phyloP scores from a whole-genome alignment of 2,329 filamentous ascomycete species.

The Ceratocystis smalleyi region DNA sequence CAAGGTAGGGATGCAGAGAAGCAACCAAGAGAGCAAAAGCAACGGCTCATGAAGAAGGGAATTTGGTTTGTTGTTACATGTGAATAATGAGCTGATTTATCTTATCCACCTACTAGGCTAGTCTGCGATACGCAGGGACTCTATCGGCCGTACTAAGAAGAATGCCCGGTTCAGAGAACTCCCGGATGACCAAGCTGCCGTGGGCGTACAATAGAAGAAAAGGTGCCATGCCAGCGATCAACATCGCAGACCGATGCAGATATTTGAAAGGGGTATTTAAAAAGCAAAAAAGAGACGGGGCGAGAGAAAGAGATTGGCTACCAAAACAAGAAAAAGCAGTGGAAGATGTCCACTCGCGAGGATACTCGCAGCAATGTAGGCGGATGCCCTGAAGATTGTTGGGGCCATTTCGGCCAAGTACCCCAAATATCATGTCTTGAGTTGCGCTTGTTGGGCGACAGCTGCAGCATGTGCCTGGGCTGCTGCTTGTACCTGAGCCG shows the following conservation, averaged over 20 bases:
- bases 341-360: not conserved
- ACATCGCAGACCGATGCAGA: not conserved
- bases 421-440: constrained; percentile 4
- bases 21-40: constrained; percentile 16
- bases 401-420: not conserved
- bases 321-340: not conserved
- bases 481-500: not conserved
- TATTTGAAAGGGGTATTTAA: constrained; percentile 5
- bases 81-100: not conserved
- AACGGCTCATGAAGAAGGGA: constrained; percentile 16
- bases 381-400: not conserved
- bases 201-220: not conserved
- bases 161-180: not conserved
- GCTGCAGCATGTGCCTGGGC: constrained; percentile 8
- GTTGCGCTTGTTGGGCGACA: constrained; percentile 10
- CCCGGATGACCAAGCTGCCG: not conserved
- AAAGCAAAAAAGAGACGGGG: constrained; percentile 8
- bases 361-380: not conserved
- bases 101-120: not conserved
- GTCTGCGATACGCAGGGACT: not conserved
- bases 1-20: not conserved
- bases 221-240: not conserved
- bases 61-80: not conserved
- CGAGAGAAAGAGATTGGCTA: constrained; percentile 16
- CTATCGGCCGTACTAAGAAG: not conserved